Evolutionary conservation across 2,329 filamentous ascomycete genomes (phyloP).

Genomic region (Pseudogymnoascus sp.): DNA sequence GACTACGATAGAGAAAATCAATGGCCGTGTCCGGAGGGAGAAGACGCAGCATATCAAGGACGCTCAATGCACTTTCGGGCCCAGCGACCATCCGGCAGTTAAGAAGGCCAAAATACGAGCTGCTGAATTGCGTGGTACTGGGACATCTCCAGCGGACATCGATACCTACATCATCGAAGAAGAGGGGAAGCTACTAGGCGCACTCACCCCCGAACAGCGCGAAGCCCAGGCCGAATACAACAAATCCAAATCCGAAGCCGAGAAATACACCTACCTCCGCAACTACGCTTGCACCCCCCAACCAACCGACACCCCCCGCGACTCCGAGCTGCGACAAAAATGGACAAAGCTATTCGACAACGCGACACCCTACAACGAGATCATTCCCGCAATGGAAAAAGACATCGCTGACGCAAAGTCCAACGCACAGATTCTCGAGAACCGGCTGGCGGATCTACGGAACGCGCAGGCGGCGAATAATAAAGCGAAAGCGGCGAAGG

Average conservation of each 20-base stretch:
- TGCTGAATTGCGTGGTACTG: background rate
- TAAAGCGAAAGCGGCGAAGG: background rate
- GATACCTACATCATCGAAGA: background rate
- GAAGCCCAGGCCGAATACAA: background rate
- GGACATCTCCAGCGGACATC: background rate
- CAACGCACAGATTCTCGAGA: background rate
- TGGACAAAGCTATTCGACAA: conserved; percentile 1
- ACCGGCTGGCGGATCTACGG: background rate
- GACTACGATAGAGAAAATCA: background rate
- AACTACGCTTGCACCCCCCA: background rate
- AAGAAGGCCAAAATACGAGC: background rate
- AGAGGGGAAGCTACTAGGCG: background rate
- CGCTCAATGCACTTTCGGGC: background rate
- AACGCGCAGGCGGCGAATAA: conserved; percentile 7
- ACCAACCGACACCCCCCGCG: background rate
- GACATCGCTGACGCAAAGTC: background rate
- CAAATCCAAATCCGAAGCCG: background rate
- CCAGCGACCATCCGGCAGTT: background rate
- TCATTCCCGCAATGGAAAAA: background rate
- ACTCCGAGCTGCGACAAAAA: background rate
- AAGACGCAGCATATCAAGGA: background rate
- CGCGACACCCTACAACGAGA: background rate
- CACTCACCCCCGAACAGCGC: background rate
- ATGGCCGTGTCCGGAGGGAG: background rate
- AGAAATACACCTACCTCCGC: background rate